Percentiles rank a stretch among this genome's conserved stretches.
These are phyloP conservation scores for Alternaria postmessia DNA, from an alignment of 2,329 filamentous ascomycete species.

Conservation along the genomic window DNA sequence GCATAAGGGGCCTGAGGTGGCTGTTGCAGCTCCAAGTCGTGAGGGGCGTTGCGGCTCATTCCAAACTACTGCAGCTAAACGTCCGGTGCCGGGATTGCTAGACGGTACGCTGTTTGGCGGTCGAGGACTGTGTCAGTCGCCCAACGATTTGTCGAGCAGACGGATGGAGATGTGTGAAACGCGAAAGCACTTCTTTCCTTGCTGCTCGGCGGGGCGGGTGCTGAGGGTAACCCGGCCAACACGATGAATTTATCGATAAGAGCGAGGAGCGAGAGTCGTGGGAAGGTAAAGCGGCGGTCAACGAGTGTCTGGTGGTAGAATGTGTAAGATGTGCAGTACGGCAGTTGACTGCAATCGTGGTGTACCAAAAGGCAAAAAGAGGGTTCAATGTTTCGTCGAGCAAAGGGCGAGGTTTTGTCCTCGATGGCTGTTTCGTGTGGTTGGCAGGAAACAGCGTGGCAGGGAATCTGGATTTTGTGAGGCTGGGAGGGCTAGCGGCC, in stretches of 20 bases:
- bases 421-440: conserved; percentile 5
- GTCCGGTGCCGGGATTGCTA: conserved; percentile 9
- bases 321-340: conserved; percentile 22
- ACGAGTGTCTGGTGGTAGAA: conserved; percentile 18
- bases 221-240: conserved; percentile 26
- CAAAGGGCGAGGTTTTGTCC: conserved; percentile 23
- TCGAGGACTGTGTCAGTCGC: conserved; percentile 34
- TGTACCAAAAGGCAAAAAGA: conserved; percentile 9
- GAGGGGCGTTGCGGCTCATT: conserved; percentile 33
- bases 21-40: conserved; percentile 27
- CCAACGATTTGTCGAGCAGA: conserved; percentile 22
- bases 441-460: conserved; percentile 27
- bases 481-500: conserved; percentile 28
- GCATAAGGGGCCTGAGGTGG: conserved; percentile 40
- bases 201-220: conserved; percentile 3
- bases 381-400: conserved; percentile 22
- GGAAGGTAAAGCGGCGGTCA: conserved; percentile 22
- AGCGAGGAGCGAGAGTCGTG: conserved; percentile 15
- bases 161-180: conserved; percentile 41
- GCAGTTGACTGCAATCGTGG: conserved; percentile 17
- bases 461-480: conserved; percentile 25
- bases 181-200: conserved; percentile 24
- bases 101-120: conserved; percentile 22
- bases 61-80: conserved; percentile 24
- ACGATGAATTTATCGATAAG: conserved; percentile 24